Base-by-base conservation (phyloP, 192 early-diverging fungal species). In the Spinellus fusiger region DNA sequence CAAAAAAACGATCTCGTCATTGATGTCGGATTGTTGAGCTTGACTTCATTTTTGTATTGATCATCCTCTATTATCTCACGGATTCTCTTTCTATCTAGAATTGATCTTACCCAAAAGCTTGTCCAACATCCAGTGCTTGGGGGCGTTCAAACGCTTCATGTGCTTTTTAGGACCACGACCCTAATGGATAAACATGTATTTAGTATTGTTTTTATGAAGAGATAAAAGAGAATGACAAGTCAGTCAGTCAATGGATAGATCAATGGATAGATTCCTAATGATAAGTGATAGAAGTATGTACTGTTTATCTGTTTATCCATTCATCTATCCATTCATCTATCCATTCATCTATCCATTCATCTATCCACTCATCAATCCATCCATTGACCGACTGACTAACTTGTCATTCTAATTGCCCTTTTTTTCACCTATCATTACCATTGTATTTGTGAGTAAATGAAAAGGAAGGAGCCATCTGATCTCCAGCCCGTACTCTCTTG, bases 61-160 rank as follows among this genome's bases (percentile, higher is more conserved):
- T 18, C 4, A 49, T 23, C 27, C 15, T 10, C 52, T 13, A 38
- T 2, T 10, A 64, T 35, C 12, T 27, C 13, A 33, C 27, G n/a
- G n/a, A n/a, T n/a, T n/a, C n/a, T n/a, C n/a, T 23, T 6, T 22
- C 4, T 28, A 34, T 34, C 5, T 25, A 40, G 38, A 22, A 27
- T 23, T 47, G 5, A 25, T 28, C 57, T 33, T 96, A 74, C 97
- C 98, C 79, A 94, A 93, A 65, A 99, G 89, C 81, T 99, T 99
- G 93, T 98, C 96, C 73, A 99, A 87, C 94, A 99, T 96, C 98
- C 98, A 99, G 89, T 98, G 95, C 87, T 94, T 94, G 80, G 98
- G 98, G 48, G 98, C 94, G 73, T 80, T 82, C 66, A 98, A 88
- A 69, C 97, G 93, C 92, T 99, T 99, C 88, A 99, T 85, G 82